These are phyloP conservation scores for Oxyria digyna DNA, from an alignment of 148 eudicot species.

Conservation along the genomic window DNA sequence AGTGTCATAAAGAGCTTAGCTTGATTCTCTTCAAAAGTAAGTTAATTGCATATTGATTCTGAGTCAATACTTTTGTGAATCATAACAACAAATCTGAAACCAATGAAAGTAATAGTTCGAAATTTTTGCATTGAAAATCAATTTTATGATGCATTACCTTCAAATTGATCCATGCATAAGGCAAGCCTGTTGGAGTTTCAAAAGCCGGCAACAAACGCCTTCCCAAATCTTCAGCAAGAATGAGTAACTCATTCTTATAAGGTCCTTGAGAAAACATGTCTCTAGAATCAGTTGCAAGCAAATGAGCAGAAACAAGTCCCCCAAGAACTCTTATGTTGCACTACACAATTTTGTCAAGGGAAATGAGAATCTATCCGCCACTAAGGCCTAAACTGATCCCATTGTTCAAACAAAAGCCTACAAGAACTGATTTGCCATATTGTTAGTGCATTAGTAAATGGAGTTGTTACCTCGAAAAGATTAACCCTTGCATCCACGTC, in stretches of 20 bases:
- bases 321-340: slow-evolving; percentile 99
- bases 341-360: slow-evolving; percentile 51
- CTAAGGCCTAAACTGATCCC: not conserved
- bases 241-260: slow-evolving; percentile 70
- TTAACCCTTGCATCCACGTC: slow-evolving; percentile 93
- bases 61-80: not conserved
- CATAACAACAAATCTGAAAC: not conserved
- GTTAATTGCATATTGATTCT: not conserved
- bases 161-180: slow-evolving; percentile 97
- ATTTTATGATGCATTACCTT: slow-evolving; percentile 42
- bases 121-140: not conserved
- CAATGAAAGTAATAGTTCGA: not conserved
- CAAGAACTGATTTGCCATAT: not conserved
- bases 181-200: slow-evolving; percentile 82
- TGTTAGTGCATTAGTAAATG: not conserved
- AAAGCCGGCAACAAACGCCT: slow-evolving; percentile 78
- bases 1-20: slow-evolving; percentile 24
- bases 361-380: slow-evolving; percentile 14
- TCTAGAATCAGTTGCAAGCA: slow-evolving; percentile 99
- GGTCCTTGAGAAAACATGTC: slow-evolving; percentile 80
- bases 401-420: not conserved
- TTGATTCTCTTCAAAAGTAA: not conserved
- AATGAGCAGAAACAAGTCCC: slow-evolving; percentile 99
- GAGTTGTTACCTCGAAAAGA: slow-evolving; percentile 74
- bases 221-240: slow-evolving; percentile 83